phyloP scores from a whole-genome alignment of 2,329 filamentous ascomycete genomes.

The Botryotinia calthae region DNA sequence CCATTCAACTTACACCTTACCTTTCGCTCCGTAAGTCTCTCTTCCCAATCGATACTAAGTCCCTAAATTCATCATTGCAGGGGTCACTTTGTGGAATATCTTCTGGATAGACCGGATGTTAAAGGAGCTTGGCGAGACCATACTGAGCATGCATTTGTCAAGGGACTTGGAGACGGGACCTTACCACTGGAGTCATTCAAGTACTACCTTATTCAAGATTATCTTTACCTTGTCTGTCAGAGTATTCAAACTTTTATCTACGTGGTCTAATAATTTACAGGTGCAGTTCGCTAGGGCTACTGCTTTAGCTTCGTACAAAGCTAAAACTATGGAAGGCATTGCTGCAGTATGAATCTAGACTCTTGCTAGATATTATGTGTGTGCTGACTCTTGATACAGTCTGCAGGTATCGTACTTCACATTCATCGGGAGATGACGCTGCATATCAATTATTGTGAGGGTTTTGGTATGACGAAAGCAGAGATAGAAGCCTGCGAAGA shows the following conservation, averaged over 20 bases:
- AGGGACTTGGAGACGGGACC: slow-evolving; percentile 70
- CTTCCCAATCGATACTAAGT: background rate
- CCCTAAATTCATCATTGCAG: slow-evolving; percentile 41
- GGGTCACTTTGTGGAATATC: slow-evolving; percentile 78
- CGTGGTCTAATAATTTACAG: slow-evolving; percentile 42
- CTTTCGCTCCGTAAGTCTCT: slow-evolving; percentile 56
- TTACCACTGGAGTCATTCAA: slow-evolving; percentile 78
- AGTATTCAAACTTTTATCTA: background rate
- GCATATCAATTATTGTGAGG: slow-evolving; percentile 78
- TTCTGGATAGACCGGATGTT: slow-evolving; percentile 75
- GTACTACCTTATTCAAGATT: slow-evolving; percentile 87
- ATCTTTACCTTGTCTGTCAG: slow-evolving; percentile 71
- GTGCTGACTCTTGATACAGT: slow-evolving; percentile 41
- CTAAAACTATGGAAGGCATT: slow-evolving; percentile 70
- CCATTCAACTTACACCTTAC: slow-evolving; percentile 65
- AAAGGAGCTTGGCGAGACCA: slow-evolving; percentile 70
- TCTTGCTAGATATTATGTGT: background rate
- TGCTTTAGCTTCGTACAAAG: slow-evolving; percentile 82
- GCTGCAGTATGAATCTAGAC: slow-evolving; percentile 52
- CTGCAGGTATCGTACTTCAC: slow-evolving; percentile 69
- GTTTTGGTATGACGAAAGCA: slow-evolving; percentile 71
- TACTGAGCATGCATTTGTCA: slow-evolving; percentile 79
- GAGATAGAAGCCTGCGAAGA: slow-evolving; percentile 75
- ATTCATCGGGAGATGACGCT: slow-evolving; percentile 77
- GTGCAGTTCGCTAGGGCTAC: slow-evolving; percentile 86